phyloP scores from a whole-genome alignment of 352 stramenopile species.

The Globisporangium iwayamae region DNA sequence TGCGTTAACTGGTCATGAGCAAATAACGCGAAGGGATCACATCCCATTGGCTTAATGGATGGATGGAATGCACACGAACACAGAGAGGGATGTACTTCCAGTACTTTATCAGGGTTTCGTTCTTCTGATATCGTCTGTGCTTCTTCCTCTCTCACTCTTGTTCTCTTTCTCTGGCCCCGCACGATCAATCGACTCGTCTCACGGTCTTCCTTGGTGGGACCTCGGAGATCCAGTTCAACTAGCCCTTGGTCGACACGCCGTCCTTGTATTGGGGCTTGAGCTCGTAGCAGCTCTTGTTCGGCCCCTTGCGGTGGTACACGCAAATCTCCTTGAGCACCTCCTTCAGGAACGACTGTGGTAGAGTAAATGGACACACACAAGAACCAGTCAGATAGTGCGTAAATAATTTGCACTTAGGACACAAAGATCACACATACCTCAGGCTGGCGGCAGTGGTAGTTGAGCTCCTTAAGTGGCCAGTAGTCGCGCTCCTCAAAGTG shows the following conservation, averaged over 20 bases:
- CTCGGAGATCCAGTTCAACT: conserved; percentile 9
- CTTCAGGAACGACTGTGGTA: conserved; percentile 76
- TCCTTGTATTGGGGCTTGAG: conserved; percentile 88
- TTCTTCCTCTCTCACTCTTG: background rate
- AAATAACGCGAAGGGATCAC: background rate
- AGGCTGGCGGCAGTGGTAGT: conserved; percentile 85
- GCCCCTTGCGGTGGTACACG: conserved; percentile 84
- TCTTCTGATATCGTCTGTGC: conserved; percentile 1
- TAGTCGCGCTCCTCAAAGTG: conserved; percentile 86
- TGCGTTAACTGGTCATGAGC: background rate
- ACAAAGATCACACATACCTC: conserved; percentile 40
- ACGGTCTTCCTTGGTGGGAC: background rate
- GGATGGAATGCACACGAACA: background rate
- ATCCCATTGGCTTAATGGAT: background rate
- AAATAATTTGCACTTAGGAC: background rate
- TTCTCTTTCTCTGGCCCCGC: background rate
- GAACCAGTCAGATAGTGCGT: too few relatives aligned
- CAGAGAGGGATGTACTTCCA: background rate
- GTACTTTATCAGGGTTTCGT: background rate
- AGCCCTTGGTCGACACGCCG: conserved; percentile 36
- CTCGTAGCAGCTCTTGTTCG: conserved; percentile 90
- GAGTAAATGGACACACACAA: background rate
- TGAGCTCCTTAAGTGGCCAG: conserved; percentile 88
- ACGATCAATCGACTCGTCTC: too few relatives aligned
- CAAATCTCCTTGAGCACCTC: conserved; percentile 88